Percentiles rank a stretch among this genome's conserved stretches.
phyloP scores from a whole-genome alignment of 495 filamentous ascomycete genomes.

The Podospora conica region DNA sequence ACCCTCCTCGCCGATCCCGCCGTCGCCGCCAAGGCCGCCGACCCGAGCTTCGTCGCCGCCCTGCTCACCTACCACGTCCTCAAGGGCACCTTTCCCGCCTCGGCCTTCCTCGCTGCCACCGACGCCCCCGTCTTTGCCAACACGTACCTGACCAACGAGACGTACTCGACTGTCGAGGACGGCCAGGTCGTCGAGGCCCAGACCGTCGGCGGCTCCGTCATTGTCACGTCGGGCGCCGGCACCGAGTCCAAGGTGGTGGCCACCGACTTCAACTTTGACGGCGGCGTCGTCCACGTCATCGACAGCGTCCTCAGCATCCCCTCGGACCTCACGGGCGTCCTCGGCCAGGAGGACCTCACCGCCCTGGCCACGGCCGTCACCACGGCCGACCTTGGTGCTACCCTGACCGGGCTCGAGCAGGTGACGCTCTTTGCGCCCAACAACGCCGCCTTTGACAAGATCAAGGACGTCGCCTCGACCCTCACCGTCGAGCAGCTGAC shows the following conservation, averaged over 20 bases:
- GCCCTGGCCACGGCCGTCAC: conserved; percentile 49
- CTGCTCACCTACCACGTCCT: conserved; percentile 62
- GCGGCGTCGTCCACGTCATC: conserved; percentile 62
- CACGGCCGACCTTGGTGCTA: conserved; percentile 36
- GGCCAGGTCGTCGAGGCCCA: conserved; percentile 36
- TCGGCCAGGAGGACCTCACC: conserved; percentile 48
- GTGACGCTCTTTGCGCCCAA: conserved; percentile 57
- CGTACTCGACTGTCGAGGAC: conserved; percentile 43
- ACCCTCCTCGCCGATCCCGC: conserved; percentile 32
- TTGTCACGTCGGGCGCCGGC: conserved; percentile 38
- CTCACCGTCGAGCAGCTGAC: conserved; percentile 43
- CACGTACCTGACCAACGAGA: conserved; percentile 46
- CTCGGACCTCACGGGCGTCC: conserved; percentile 41
- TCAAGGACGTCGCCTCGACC: conserved; percentile 42
- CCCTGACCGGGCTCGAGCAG: conserved; percentile 38
- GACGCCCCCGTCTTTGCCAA: conserved; percentile 41
- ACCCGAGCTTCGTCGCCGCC: conserved; percentile 39
- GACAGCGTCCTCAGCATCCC: conserved; percentile 55
- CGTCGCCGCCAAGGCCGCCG: conserved; percentile 24
- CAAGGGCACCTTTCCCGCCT: conserved; percentile 45
- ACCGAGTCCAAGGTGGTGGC: conserved; percentile 32
- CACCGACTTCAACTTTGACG: conserved; percentile 52
- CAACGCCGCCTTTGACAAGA: conserved; percentile 56
- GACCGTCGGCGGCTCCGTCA: conserved; percentile 28
- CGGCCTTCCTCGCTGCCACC: conserved; percentile 30